Percentiles rank a stretch among this genome's conserved stretches.
These are phyloP conservation scores for Leccinum incarnatum DNA, from an alignment of 768 basidiomycete genomes.

Conservation along the genomic window DNA sequence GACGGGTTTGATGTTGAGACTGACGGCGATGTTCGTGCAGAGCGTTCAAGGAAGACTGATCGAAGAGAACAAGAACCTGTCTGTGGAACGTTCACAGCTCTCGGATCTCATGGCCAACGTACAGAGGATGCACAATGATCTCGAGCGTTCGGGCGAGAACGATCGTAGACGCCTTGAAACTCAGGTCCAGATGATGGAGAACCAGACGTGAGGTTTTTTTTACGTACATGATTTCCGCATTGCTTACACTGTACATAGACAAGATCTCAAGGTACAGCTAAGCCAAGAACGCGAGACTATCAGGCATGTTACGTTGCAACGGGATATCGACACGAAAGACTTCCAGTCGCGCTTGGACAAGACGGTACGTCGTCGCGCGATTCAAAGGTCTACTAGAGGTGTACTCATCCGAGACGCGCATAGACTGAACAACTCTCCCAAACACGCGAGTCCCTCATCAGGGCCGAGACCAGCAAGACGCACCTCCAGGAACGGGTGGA, in stretches of 20 bases:
- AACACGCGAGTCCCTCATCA: conserved; percentile 66
- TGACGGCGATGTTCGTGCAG: conserved; percentile 38
- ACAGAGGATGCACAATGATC: conserved; percentile 86
- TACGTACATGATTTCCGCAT: neutral
- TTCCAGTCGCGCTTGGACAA: conserved; percentile 71
- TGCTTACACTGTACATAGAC: conserved; percentile 41
- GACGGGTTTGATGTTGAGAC: neutral
- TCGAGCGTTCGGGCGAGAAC: conserved; percentile 80
- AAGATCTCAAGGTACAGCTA: conserved; percentile 70
- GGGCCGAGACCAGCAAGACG: conserved; percentile 74
- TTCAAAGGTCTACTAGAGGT: neutral
- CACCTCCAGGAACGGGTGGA: conserved; percentile 68
- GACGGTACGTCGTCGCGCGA: conserved; percentile 44
- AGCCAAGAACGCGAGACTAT: conserved; percentile 69
- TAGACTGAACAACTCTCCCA: conserved; percentile 64
- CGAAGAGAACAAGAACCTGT: conserved; percentile 79
- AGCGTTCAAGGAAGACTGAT: conserved; percentile 75
- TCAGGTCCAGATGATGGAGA: conserved; percentile 73
- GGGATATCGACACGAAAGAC: conserved; percentile 77
- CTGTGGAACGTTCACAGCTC: conserved; percentile 79
- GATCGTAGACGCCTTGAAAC: conserved; percentile 79
- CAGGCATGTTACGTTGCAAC: conserved; percentile 74
- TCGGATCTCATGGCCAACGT: conserved; percentile 87
- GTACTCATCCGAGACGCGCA: conserved; percentile 10
- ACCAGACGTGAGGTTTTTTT: conserved; percentile 59